phyloP scores from a whole-genome alignment of 148 eudicot species.

The Salicornia ramosissima region DNA sequence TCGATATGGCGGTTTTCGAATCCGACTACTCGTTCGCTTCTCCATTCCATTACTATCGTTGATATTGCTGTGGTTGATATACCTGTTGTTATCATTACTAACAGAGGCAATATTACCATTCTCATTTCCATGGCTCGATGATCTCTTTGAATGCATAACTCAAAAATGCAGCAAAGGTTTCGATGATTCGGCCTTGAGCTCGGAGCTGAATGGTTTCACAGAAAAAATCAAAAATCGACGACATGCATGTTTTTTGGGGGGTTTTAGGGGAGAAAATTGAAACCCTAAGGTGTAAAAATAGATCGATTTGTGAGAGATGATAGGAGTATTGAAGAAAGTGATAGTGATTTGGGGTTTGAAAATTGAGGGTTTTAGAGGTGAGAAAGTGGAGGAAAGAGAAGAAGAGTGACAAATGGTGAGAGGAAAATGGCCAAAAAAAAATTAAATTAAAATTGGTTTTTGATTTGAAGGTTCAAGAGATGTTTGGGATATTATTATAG shows the following conservation, averaged over 20 bases:
- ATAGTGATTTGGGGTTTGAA: not conserved
- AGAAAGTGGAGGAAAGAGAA: not conserved
- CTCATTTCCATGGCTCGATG: slow-evolving; percentile 40
- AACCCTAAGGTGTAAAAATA: slow-evolving; percentile 7
- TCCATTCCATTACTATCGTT: slow-evolving; percentile 15
- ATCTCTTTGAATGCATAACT: slow-evolving; percentile 71
- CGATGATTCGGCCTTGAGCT: too few species aligned
- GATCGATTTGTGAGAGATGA: slow-evolving; percentile 7
- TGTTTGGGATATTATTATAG: slow-evolving; percentile 8
- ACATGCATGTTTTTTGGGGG: not conserved
- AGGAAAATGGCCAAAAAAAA: not conserved
- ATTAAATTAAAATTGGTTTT: not conserved
- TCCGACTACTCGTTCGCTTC: slow-evolving; percentile 69
- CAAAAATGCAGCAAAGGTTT: too few species aligned
- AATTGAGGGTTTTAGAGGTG: slow-evolving; percentile 18
- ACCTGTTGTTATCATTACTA: slow-evolving; percentile 4
- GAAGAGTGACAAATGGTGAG: slow-evolving; percentile 5
- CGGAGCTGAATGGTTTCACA: too few species aligned
- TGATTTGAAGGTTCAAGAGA: slow-evolving; percentile 5
- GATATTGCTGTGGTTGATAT: not conserved
- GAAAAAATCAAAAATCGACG: too few species aligned
- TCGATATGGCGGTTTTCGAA: slow-evolving; percentile 47
- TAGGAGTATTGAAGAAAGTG: not conserved
- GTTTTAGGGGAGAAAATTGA: not conserved
- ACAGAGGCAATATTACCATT: slow-evolving; percentile 31